Percentiles rank a stretch among this genome's conserved stretches.
Conservation (phyloP, 1,284 basidiomycete species). For the Pholiota adiposa region DNA sequence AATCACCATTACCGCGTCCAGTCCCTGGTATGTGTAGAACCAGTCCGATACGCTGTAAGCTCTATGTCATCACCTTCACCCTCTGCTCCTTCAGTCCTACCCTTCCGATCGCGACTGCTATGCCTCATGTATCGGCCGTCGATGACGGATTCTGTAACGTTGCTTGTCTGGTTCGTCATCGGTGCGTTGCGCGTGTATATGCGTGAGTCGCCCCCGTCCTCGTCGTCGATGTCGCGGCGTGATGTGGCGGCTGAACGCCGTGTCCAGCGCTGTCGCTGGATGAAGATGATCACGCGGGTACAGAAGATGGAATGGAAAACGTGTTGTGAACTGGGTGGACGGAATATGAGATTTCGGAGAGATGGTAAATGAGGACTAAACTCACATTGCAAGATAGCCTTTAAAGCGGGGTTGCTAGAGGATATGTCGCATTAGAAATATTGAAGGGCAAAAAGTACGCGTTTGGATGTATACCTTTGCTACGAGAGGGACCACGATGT, state of each 20-base stretch:
- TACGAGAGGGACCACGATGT: constrained; percentile 41
- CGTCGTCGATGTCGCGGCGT: constrained; percentile 18
- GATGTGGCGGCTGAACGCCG: constrained; percentile 22
- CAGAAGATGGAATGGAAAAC: constrained; percentile 47
- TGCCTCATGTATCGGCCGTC: neutral
- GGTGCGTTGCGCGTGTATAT: neutral
- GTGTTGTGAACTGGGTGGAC: constrained; percentile 41
- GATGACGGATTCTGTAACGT: neutral
- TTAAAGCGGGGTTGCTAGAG: neutral
- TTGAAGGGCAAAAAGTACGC: neutral
- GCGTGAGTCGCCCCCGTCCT: constrained; percentile 15
- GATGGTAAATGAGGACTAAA: neutral
- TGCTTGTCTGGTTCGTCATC: neutral
- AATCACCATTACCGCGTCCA: neutral
- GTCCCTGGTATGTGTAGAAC: neutral
- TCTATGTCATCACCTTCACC: neutral
- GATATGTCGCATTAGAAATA: neutral
- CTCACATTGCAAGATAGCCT: constrained; percentile 36
- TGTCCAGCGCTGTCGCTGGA: constrained; percentile 33
- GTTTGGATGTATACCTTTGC: constrained; percentile 39
- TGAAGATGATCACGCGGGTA: constrained; percentile 44
- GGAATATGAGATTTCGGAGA: neutral
- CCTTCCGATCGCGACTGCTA: neutral
- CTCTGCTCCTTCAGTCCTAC: neutral
- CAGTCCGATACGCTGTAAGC: neutral